These are phyloP conservation scores for Elsinoe australis DNA, from an alignment of 2,329 filamentous ascomycete species.

Conservation along the genomic window DNA sequence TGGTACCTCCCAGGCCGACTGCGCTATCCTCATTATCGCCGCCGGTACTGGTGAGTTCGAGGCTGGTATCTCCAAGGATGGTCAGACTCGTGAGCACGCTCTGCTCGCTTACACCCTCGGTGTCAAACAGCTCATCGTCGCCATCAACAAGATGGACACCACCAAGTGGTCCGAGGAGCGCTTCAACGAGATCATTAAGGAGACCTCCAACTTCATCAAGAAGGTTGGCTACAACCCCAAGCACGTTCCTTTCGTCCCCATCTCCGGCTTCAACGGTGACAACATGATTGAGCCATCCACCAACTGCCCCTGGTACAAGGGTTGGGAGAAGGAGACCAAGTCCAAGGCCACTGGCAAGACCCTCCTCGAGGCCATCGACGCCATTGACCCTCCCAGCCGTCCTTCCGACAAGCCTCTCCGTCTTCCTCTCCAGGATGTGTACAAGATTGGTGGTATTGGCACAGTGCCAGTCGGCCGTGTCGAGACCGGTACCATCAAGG, in stretches of 20 bases:
- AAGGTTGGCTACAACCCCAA: slow-evolving; percentile 99
- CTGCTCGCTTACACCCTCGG: slow-evolving; percentile 99
- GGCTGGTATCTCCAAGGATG: slow-evolving; percentile 99
- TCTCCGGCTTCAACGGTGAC: slow-evolving; percentile 99
- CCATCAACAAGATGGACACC: slow-evolving; percentile 99
- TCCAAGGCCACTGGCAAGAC: slow-evolving; percentile 87
- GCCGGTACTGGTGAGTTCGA: slow-evolving; percentile 99
- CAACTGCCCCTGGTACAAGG: slow-evolving; percentile 99
- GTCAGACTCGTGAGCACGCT: slow-evolving; percentile 99
- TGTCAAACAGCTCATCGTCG: slow-evolving; percentile 99
- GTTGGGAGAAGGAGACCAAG: slow-evolving; percentile 99
- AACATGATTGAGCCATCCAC: slow-evolving; percentile 89
- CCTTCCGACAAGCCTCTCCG: slow-evolving; percentile 98
- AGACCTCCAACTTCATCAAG: slow-evolving; percentile 99
- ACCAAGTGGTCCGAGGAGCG: slow-evolving; percentile 95
- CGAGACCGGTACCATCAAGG: slow-evolving; percentile 95
- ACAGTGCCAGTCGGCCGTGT: slow-evolving; percentile 99
- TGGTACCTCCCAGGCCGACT: slow-evolving; percentile 99
- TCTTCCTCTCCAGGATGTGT: slow-evolving; percentile 99
- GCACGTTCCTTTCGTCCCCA: slow-evolving; percentile 94
- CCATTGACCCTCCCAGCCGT: slow-evolving; percentile 86
- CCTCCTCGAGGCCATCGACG: slow-evolving; percentile 96
- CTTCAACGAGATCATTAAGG: slow-evolving; percentile 99
- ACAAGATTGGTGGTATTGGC: slow-evolving; percentile 99
- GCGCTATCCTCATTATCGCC: slow-evolving; percentile 99